phyloP scores from a whole-genome alignment of 768 basidiomycete species.

The Boletus bicolor region DNA sequence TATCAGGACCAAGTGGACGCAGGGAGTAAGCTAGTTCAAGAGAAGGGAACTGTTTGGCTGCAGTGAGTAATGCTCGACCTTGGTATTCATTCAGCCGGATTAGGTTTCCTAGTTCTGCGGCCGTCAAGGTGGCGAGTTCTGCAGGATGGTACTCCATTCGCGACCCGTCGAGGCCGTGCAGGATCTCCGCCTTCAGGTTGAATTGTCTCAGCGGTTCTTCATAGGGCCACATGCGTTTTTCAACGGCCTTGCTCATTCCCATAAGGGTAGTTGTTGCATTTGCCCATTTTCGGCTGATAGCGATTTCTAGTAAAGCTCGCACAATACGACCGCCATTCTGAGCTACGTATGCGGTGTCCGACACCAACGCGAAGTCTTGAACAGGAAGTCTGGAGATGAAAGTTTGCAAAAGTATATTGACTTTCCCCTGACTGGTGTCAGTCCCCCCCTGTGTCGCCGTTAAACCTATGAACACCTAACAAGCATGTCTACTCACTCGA shows the following conservation, averaged over 20 bases:
- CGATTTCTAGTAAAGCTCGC: constrained; percentile 92
- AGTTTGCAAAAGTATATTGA: constrained; percentile 91
- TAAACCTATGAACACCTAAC: not conserved
- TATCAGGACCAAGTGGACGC: constrained; percentile 79
- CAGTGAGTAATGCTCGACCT: constrained; percentile 72
- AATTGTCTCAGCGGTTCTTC: constrained; percentile 88
- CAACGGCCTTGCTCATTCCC: constrained; percentile 90
- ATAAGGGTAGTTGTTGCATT: constrained; percentile 74
- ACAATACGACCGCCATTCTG: constrained; percentile 95
- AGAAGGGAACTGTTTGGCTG: constrained; percentile 83
- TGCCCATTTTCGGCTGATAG: constrained; percentile 90
- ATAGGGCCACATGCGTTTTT: constrained; percentile 92
- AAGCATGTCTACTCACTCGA: constrained; percentile 44
- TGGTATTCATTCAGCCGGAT: constrained; percentile 85
- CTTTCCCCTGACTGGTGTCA: constrained; percentile 72
- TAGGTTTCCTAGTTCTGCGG: constrained; percentile 70
- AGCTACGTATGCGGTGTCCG: constrained; percentile 90
- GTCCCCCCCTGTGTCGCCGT: constrained; percentile 52
- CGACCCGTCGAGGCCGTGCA: constrained; percentile 76
- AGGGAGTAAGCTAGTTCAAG: constrained; percentile 62
- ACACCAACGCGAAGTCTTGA: constrained; percentile 94
- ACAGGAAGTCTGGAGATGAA: constrained; percentile 78
- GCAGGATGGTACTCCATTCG: constrained; percentile 76
- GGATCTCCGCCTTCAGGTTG: constrained; percentile 67
- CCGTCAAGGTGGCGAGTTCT: constrained; percentile 66